These are phyloP conservation scores for Botryotinia convoluta DNA, from an alignment of 2,329 filamentous ascomycete genomes.

Conservation along the genomic window DNA sequence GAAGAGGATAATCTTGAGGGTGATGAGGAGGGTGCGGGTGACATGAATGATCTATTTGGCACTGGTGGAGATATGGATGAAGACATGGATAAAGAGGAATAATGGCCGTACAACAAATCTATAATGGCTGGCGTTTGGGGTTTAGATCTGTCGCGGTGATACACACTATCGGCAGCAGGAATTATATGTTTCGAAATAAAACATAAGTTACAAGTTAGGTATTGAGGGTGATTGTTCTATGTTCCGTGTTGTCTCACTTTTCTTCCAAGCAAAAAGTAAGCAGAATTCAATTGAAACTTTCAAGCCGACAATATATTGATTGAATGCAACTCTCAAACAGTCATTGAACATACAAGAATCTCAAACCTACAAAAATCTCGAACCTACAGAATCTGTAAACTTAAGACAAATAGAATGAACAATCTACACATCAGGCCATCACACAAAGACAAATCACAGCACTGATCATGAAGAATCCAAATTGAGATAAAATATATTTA, in stretches of 20 bases:
- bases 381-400: background rate
- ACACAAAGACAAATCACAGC: background rate
- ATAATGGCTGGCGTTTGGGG: slow-evolving; percentile 26
- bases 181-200: background rate
- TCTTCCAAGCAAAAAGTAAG: background rate
- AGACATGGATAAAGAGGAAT: slow-evolving; percentile 41
- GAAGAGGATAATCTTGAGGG: slow-evolving; percentile 41
- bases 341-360: background rate
- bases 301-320: background rate
- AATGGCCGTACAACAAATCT: slow-evolving; percentile 27
- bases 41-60: slow-evolving; percentile 22
- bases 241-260: background rate
- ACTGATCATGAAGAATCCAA: background rate
- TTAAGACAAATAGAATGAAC: background rate
- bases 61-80: slow-evolving; percentile 43
- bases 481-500: background rate
- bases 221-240: background rate
- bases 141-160: background rate
- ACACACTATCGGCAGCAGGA: slow-evolving; percentile 2
- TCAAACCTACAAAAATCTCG: background rate
- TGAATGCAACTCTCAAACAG: background rate
- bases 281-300: background rate
- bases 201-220: background rate
- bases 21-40: slow-evolving; percentile 16
- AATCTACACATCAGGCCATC: background rate